phyloP scores from a whole-genome alignment of 192 early-diverging fungal genomes.

The Umbelopsis vinacea region DNA sequence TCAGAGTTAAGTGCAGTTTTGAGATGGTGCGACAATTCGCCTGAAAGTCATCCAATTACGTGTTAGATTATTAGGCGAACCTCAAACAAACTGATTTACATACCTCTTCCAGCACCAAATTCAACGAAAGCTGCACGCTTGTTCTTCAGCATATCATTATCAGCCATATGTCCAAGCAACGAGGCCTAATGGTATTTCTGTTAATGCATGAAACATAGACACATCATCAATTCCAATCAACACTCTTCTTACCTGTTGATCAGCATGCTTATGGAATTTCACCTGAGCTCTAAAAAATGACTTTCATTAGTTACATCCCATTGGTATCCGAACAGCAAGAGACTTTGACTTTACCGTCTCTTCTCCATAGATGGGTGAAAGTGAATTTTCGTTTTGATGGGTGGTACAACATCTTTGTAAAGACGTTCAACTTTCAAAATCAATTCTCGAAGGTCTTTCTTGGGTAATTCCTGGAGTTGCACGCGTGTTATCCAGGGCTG shows the following conservation, averaged over 20 bases:
- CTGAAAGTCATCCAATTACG: slow-evolving; percentile 11
- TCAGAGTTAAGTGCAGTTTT: slow-evolving; percentile 47
- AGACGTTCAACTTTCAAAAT: slow-evolving; percentile 28
- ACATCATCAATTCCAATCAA: not conserved
- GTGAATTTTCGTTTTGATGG: slow-evolving; percentile 21
- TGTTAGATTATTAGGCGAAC: too few species aligned
- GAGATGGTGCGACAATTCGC: slow-evolving; percentile 53
- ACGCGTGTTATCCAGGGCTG: slow-evolving; percentile 44
- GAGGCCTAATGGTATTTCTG: slow-evolving; percentile 58
- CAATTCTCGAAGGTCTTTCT: slow-evolving; percentile 30
- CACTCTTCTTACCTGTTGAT: slow-evolving; percentile 46
- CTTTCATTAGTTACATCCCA: not conserved
- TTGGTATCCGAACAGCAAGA: not conserved
- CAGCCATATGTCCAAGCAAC: slow-evolving; percentile 76
- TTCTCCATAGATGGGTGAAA: slow-evolving; percentile 6
- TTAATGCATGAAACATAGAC: not conserved
- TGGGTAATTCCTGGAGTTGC: slow-evolving; percentile 28
- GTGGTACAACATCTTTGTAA: slow-evolving; percentile 17
- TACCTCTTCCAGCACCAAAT: slow-evolving; percentile 80
- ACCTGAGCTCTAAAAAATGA: slow-evolving; percentile 34
- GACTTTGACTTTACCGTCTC: not conserved
- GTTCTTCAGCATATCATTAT: slow-evolving; percentile 57
- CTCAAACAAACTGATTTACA: not conserved
- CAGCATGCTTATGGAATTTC: slow-evolving; percentile 53
- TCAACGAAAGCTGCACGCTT: slow-evolving; percentile 69